Conservation (phyloP, 2,329 filamentous ascomycete genomes). For the Epichloe elymi region DNA sequence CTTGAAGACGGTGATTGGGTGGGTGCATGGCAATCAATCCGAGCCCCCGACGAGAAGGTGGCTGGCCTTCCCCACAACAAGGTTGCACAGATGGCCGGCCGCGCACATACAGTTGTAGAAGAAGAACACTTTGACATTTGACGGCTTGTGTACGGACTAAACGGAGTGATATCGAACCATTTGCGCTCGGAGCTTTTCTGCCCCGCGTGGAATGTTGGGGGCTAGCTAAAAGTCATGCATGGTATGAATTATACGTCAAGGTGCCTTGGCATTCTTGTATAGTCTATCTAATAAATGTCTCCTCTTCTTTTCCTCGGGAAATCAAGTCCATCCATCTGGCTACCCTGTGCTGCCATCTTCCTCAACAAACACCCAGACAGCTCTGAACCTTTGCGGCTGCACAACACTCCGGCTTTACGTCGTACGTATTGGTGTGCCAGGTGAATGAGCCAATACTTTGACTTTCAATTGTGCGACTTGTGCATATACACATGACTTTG, state of each 20-base stretch:
- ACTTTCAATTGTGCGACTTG: background rate
- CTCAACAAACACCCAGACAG: no score
- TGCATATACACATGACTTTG: background rate
- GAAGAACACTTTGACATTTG: background rate
- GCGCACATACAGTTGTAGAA: background rate
- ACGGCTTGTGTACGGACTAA: background rate
- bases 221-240: no score
- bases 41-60: no score
- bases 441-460: no score
- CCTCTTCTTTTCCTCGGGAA: no score
- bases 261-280: no score
- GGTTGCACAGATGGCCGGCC: background rate
- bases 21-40: background rate
- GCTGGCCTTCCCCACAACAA: background rate
- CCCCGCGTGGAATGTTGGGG: background rate
- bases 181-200: background rate
- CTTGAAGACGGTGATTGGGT: background rate
- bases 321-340: background rate
- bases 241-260: no score
- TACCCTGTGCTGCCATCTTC: background rate
- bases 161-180: background rate
- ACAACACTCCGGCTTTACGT: no score
- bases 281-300: no score
- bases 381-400: no score
- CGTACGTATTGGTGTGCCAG: no score